Conservation (phyloP, 768 basidiomycete genomes). For the Mycena vulgaris region DNA sequence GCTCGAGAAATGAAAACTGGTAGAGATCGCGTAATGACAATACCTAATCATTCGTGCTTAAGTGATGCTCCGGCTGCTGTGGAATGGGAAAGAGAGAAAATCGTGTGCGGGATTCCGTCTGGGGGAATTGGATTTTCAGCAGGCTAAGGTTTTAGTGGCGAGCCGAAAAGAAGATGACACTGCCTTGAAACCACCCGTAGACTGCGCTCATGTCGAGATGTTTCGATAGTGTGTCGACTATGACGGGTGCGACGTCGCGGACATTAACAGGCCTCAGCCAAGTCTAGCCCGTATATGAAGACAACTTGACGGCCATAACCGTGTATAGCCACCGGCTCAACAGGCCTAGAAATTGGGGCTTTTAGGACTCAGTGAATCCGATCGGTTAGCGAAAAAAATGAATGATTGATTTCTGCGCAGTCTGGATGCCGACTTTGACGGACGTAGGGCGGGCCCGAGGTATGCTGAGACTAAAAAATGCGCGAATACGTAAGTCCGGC, state of each 20-base stretch:
- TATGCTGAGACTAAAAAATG: constrained; percentile 9
- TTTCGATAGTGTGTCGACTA: not conserved
- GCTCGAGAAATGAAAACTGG: no score
- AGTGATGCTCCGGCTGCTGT: not conserved
- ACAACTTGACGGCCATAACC: no score
- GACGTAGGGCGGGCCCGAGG: constrained; percentile 3
- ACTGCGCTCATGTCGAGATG: constrained; percentile 2
- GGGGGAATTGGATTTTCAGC: not conserved
- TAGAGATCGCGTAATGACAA: no score
- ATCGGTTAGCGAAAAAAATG: not conserved
- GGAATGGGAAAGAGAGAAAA: not conserved
- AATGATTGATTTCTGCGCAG: constrained; percentile 8
- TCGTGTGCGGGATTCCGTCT: not conserved
- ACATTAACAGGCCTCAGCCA: no score
- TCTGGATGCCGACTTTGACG: constrained; percentile 7
- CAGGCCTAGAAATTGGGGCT: constrained; percentile 8
- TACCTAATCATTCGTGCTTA: constrained; percentile 1
- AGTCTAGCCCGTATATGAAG: no score
- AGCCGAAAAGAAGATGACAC: not conserved
- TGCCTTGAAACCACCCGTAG: not conserved
- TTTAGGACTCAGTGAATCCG: constrained; percentile 4
- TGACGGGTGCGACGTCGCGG: no score
- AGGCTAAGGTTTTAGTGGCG: not conserved
- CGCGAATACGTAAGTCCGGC: constrained; percentile 4
- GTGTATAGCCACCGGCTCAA: not conserved